A percentile compares a stretch with the other conserved stretches of the same genome.
phyloP scores from a whole-genome alignment of 257 asterid genomes.

The Solanum chilense region DNA sequence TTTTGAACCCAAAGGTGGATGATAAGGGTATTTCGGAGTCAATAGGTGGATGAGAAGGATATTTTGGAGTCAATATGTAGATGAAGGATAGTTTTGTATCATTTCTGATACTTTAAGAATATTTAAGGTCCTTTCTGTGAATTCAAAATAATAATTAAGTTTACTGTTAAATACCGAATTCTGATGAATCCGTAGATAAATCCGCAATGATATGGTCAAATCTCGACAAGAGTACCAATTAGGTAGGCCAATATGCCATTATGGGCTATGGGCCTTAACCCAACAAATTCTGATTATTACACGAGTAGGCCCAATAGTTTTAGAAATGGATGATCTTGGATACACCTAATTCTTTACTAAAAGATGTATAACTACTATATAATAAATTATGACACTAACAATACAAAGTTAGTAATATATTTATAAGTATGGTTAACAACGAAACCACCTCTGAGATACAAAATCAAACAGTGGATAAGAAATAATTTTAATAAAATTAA shows the following conservation, averaged over 20 bases:
- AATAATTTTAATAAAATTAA: background rate
- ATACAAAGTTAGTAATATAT: background rate
- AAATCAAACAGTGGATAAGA: background rate
- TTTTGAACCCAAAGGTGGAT: no score
- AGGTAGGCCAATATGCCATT: background rate
- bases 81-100: no score
- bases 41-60: no score
- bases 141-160: background rate
- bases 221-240: background rate
- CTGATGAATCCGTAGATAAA: background rate
- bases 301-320: background rate
- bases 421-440: background rate
- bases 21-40: no score
- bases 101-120: no score
- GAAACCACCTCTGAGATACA: rapidly evolving
- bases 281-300: background rate
- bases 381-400: background rate
- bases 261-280: background rate
- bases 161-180: background rate
- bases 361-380: background rate
- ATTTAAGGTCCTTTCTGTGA: no score
- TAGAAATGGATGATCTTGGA: background rate
- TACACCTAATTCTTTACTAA: background rate
- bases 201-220: background rate
- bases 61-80: no score